These are phyloP conservation scores for Penicillium maclennaniae DNA, from an alignment of 495 filamentous ascomycete species.

Conservation along the genomic window DNA sequence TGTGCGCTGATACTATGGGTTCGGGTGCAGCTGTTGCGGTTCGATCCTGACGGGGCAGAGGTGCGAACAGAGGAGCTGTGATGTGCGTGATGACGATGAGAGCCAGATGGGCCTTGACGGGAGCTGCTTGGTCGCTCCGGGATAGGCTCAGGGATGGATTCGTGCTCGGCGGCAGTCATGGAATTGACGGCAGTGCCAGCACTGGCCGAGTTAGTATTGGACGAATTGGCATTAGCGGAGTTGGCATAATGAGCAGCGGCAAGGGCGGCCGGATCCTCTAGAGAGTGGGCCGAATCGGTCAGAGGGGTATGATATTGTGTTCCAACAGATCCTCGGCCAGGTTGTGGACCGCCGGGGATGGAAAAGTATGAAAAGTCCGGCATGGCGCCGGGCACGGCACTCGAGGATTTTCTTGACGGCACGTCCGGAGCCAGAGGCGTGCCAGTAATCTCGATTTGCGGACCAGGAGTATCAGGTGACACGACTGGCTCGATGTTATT, in stretches of 20 bases:
- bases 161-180: conserved; percentile 10
- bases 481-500: conserved; percentile 38
- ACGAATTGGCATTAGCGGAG: conserved; percentile 7
- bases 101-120: conserved; percentile 21
- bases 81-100: conserved; percentile 35
- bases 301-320: conserved; percentile 16
- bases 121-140: conserved; percentile 32
- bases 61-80: conserved; percentile 37
- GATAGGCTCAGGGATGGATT: conserved; percentile 18
- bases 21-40: conserved; percentile 42
- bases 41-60: conserved; percentile 35
- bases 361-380: conserved; percentile 32
- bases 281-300: conserved; percentile 12
- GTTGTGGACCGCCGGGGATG: conserved; percentile 20
- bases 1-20: conserved; percentile 43
- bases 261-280: conserved; percentile 28
- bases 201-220: conserved; percentile 24
- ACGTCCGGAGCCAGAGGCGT: conserved; percentile 18
- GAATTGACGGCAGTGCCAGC: conserved; percentile 6
- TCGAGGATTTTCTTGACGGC: conserved; percentile 12
- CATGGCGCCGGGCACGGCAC: conserved; percentile 18
- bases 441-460: conserved; percentile 41
- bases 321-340: conserved; percentile 12
- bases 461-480: conserved; percentile 39
- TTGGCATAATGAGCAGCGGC: conserved; percentile 35